phyloP scores from a whole-genome alignment of 2,329 filamentous ascomycete genomes.

The Aaosphaeria pasadenensis region DNA sequence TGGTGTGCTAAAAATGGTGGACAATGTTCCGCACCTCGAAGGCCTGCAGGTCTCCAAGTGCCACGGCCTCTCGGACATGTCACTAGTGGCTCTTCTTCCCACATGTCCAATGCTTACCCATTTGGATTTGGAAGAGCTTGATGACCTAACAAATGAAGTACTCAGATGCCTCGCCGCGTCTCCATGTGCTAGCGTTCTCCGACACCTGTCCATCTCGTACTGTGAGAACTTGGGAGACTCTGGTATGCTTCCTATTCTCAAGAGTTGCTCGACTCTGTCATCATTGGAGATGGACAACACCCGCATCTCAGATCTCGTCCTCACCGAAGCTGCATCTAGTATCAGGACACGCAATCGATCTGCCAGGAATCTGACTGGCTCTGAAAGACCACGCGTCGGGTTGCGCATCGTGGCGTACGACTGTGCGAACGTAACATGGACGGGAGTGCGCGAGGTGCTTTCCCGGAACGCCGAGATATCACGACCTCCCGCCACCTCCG shows the following conservation, averaged over 20 bases:
- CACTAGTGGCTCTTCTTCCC: constrained; percentile 68
- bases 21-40: constrained; percentile 75
- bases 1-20: constrained; percentile 68
- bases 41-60: constrained; percentile 82
- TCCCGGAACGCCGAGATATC: constrained; percentile 77
- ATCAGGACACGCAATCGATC: constrained; percentile 63
- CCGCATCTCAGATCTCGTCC: constrained; percentile 77
- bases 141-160: constrained; percentile 70
- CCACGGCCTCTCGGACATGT: constrained; percentile 67
- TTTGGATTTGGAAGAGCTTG: constrained; percentile 84
- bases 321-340: constrained; percentile 81
- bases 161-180: constrained; percentile 73
- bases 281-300: constrained; percentile 92
- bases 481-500: constrained; percentile 40
- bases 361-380: constrained; percentile 28
- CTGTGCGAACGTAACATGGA: constrained; percentile 89
- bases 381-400: constrained; percentile 49
- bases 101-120: constrained; percentile 77
- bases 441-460: constrained; percentile 81
- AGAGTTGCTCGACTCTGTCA: constrained; percentile 66
- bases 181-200: constrained; percentile 67
- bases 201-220: constrained; percentile 84
- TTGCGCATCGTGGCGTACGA: constrained; percentile 83
- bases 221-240: constrained; percentile 82
- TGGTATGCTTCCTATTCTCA: constrained; percentile 80